Evolutionary conservation across 805 yeast genomes (phyloP).

Genomic region (Saturnispora zaruensis): DNA sequence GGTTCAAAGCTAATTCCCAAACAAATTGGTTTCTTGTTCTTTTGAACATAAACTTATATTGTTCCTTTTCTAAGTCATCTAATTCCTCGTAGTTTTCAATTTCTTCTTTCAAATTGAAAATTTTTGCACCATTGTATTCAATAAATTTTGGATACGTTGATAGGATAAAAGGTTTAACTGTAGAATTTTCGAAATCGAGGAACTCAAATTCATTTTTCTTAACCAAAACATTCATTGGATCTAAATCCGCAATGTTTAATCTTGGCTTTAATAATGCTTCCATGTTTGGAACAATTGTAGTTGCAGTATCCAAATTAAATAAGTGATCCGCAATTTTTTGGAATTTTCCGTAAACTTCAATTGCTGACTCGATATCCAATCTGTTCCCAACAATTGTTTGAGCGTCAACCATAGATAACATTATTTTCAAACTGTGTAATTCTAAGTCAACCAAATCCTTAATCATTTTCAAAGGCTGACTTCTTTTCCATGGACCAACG

Average conservation of each 20-base stretch:
- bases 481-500: slow-evolving; percentile 72
- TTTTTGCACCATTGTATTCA: slow-evolving; percentile 80
- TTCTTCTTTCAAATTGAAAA: slow-evolving; percentile 68
- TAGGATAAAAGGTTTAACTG: slow-evolving; percentile 74
- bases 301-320: slow-evolving; percentile 43
- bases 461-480: slow-evolving; percentile 54
- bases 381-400: slow-evolving; percentile 33
- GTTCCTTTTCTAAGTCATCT: slow-evolving; percentile 65
- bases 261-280: slow-evolving; percentile 62
- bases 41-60: slow-evolving; percentile 77
- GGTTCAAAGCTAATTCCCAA: slow-evolving; percentile 75
- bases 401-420: slow-evolving; percentile 47
- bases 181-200: slow-evolving; percentile 75
- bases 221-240: slow-evolving; percentile 76
- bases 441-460: slow-evolving; percentile 58
- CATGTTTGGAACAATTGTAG: slow-evolving; percentile 46
- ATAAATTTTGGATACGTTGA: slow-evolving; percentile 77
- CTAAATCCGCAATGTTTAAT: slow-evolving; percentile 72
- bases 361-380: slow-evolving; percentile 39
- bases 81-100: slow-evolving; percentile 60
- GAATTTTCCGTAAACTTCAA: slow-evolving; percentile 55
- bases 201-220: slow-evolving; percentile 41
- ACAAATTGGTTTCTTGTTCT: slow-evolving; percentile 86
- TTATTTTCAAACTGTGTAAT: slow-evolving; percentile 47
- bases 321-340: slow-evolving; percentile 47